Percentiles rank a stretch among this genome's conserved stretches.
These are phyloP conservation scores for Sisymbrium altissimum DNA, from an alignment of 345 rosid genomes.

Conservation along the genomic window DNA sequence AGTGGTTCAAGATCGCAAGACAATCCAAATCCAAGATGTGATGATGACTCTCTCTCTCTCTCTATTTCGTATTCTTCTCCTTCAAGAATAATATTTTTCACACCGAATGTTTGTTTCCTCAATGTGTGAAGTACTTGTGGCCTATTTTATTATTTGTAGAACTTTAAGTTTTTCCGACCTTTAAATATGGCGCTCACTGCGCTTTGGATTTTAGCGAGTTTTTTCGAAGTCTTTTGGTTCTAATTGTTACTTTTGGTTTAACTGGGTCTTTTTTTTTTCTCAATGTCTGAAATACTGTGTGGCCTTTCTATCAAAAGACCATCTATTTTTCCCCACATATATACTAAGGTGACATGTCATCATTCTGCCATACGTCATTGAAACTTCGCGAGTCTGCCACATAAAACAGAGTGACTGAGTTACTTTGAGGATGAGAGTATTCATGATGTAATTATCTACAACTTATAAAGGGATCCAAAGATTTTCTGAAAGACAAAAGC, in stretches of 20 bases:
- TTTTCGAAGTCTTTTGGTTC: neutral
- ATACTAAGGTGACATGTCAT: no score
- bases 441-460: no score
- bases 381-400: no score
- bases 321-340: neutral
- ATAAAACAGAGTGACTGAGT: no score
- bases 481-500: no score
- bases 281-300: neutral
- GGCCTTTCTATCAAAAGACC: neutral
- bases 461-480: no score
- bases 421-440: no score
- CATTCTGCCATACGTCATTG: no score
- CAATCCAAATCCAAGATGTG: constrained; percentile 51
- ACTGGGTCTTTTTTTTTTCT: neutral
- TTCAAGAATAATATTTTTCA: constrained; percentile 27
- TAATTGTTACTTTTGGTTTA: neutral
- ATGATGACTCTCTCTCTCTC: neutral
- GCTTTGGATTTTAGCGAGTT: neutral
- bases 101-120: constrained; percentile 12
- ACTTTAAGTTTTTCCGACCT: neutral
- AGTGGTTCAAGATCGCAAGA: constrained; percentile 95
- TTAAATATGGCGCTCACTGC: neutral
- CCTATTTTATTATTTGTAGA: constrained; percentile 3
- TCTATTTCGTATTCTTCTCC: constrained; percentile 7
- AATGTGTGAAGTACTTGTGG: neutral